Base-by-base conservation (phyloP, 2,329 filamentous ascomycete genomes). In the Phaeosphaeriaceae sp. region DNA sequence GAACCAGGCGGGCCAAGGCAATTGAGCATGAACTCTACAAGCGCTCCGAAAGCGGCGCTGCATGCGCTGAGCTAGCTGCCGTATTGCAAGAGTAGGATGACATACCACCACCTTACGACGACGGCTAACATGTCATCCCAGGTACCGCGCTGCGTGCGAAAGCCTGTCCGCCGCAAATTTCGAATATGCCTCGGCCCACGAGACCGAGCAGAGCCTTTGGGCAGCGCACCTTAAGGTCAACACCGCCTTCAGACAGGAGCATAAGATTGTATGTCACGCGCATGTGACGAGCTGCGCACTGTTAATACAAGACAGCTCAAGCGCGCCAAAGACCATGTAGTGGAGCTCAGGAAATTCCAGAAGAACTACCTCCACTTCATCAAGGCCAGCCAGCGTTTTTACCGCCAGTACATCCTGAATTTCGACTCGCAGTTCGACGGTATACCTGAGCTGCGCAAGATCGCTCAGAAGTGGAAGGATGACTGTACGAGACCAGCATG, bases 371-470 rank as follows among this genome's bases (percentile, higher is more conserved):
- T 89, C 56, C 86, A 88, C 66, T 98, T 96, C 76, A 87, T 98
- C 67, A 96, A 94, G 78, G 89, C 89, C 48, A 91, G 92, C 65
- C 91, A 95, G 77, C 88, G 88, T 69, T 97, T 96, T 77, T 98
- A 98, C 82, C 88, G 91, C 70, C 89, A 88, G 65, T 95, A 92
- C 71, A 90, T 97, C 54, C 88, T 94, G 76, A 87, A 89, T 56
- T 83, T 97, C 22, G 88, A 90, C 53, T 82, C 82, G 19, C 81
- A 83, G 58, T 88, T 84, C 63, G 81, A 83, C 36, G 84, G 83
- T 41, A 82, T 89, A 42, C 76, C 82, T 6, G 86, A 88, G 68
- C 76, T 90, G 67, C 81, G 85, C 66, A 82, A 83, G 56, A 82
- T 89, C 54, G 86, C 87, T 48, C 69, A 69, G 25, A 76, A 70